Conservation (phyloP, 31 red algal species). For the Odonthalia washingtoniensis region DNA sequence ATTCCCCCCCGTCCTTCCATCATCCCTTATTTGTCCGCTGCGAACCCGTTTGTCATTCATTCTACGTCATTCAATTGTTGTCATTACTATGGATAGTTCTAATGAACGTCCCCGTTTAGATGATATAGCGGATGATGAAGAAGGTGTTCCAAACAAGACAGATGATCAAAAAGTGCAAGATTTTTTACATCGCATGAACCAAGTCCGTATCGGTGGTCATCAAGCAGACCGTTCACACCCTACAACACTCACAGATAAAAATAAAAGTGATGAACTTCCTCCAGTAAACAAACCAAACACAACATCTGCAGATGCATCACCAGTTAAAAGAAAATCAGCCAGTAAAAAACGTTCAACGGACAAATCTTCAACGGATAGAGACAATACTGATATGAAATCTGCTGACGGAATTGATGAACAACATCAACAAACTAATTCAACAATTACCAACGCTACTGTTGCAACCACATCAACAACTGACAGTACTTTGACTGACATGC, state of each 20-base stretch:
- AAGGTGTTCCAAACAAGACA: neutral
- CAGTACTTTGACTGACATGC: neutral
- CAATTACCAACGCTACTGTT: too few relatives aligned
- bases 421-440: too few relatives aligned
- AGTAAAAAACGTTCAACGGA: neutral
- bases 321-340: neutral
- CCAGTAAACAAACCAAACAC: neutral
- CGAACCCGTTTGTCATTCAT: too few relatives aligned
- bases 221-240: conserved; percentile 32
- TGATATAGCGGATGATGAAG: neutral
- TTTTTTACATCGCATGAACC: conserved; percentile 47
- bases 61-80: too few relatives aligned
- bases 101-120: too few relatives aligned
- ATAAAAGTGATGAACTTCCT: conserved; percentile 1
- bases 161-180: neutral
- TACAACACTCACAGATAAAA: conserved; percentile 6
- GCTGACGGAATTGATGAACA: neutral
- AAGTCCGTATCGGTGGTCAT: conserved; percentile 57
- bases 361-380: neutral
- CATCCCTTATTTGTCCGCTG: too few relatives aligned
- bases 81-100: too few relatives aligned
- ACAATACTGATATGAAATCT: neutral
- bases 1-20: too few relatives aligned
- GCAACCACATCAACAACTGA: neutral
- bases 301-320: neutral